phyloP scores from a whole-genome alignment of 306 rosid species.

The Arachis stenosperma region DNA sequence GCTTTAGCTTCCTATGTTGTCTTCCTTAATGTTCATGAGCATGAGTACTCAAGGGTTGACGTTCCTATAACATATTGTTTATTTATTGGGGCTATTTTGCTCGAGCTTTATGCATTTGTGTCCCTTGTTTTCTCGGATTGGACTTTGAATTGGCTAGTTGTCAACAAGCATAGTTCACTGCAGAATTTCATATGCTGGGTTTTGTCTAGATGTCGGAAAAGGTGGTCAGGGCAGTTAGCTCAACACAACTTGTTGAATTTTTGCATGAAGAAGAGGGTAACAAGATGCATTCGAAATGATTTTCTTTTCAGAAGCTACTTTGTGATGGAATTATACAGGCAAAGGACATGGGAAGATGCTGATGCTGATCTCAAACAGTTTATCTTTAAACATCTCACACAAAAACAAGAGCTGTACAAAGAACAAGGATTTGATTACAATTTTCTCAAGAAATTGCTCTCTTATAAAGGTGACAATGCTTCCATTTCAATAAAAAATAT shows the following conservation, averaged over 20 bases:
- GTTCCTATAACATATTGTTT: too few species aligned
- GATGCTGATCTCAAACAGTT: neutral
- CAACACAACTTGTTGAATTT: neutral
- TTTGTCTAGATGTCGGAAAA: too few species aligned
- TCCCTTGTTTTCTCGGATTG: too few species aligned
- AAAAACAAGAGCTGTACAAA: neutral
- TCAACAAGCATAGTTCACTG: too few species aligned
- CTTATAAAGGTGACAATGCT: neutral
- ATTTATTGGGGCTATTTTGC: too few species aligned
- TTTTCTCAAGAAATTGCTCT: neutral
- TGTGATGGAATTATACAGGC: neutral
- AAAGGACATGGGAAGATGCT: neutral
- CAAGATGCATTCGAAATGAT: neutral
- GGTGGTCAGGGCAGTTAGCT: neutral
- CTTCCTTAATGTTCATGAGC: too few species aligned
- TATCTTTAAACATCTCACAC: neutral
- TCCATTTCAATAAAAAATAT: neutral
- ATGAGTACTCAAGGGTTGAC: too few species aligned
- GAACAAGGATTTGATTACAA: neutral
- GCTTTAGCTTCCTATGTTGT: too few species aligned
- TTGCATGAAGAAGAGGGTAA: too few species aligned
- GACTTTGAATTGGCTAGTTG: too few species aligned
- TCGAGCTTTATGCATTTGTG: too few species aligned
- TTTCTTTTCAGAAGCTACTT: neutral
- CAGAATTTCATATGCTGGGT: too few species aligned